Conservation (phyloP, 208 protist species). For the Trypanosoma conorhini region DNA sequence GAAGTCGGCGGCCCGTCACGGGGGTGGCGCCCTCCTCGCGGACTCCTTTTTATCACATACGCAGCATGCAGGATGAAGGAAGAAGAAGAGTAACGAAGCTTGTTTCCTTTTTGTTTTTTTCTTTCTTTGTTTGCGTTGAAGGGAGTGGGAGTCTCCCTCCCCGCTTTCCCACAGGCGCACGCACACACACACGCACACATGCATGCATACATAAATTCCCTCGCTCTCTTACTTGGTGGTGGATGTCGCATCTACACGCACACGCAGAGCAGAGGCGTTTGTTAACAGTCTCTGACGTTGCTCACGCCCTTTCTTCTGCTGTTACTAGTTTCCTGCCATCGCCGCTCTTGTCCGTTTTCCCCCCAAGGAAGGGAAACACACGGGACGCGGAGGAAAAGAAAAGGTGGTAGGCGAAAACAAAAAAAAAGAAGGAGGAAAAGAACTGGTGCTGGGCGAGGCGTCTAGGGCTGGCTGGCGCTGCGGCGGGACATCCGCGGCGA, state of each 20-base stretch:
- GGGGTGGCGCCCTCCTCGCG: constrained; percentile 16
- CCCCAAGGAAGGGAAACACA: too few relatives aligned
- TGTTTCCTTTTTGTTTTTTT: constrained; percentile 8
- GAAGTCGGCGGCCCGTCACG: not conserved
- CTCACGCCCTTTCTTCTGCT: constrained; percentile 13
- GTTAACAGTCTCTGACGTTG: not conserved
- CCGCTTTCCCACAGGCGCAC: too few relatives aligned
- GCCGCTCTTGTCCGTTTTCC: too few relatives aligned
- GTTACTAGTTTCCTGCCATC: too few relatives aligned
- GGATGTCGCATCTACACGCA: not conserved
- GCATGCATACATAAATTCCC: not conserved
- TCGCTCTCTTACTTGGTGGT: constrained; percentile 4
- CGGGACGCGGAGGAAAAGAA: not conserved
- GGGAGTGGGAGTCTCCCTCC: not conserved
- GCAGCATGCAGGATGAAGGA: not conserved
- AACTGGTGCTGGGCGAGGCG: not conserved
- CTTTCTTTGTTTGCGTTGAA: not conserved
- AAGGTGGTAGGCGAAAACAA: not conserved
- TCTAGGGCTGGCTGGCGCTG: not conserved
- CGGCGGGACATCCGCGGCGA: not conserved
- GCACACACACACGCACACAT: not conserved
- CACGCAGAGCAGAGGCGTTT: not conserved
- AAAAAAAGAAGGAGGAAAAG: constrained; percentile 6
- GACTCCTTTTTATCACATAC: constrained; percentile 28
- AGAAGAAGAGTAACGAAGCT: not conserved